Evolutionary conservation across 139 green algal genomes (phyloP), one percentile per base, ranked within the genome.

Genomic region (Chlorella sp.): DNA sequence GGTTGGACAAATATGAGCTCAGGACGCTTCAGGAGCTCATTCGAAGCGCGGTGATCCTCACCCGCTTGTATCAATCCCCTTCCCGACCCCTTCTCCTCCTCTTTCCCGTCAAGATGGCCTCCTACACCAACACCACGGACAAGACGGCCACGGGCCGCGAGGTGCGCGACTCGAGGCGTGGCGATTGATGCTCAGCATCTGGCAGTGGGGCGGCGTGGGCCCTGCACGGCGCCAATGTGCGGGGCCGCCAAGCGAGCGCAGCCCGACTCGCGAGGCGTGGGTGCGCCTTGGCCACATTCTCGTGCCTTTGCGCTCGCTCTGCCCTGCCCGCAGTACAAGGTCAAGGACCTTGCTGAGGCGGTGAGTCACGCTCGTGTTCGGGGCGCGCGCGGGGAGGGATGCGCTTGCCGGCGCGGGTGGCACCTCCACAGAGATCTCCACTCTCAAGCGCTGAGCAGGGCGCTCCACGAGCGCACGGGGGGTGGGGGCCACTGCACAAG

Each of bases 341-440:
- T 97, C 50, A 96, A 95, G 88, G 92, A 97, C 85, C 89, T 97
- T 61, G 83, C 82, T 67, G 88, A 97, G 87, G 96, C 96, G 30
- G 67, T 72, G 67, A 64, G 67, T 72, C 23, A 29, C 20, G 29
- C 5, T 72, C 14, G 32, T 4, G 4, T 10, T 4, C 55, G 55
- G 17, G 55, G 14, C 6, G 55, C 23, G 6, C 26, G 55, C 23
- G 14, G 26, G 22, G 55, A 30, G 4, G 6, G 55, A 31, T 4
- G 23, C 20, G 20, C 14, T 4, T 64, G 55, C 55, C 20, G 26
- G 4, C 26, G 55, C 17, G 27, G 4, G 55, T 10, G 27, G 22
- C 23, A 32, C 23, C 14, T 29, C 23, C 23, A 4, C 6, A 10
- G 23, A 10, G 23, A 31, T 4, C 6, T n/a, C 55, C 55, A 31